phyloP scores from a whole-genome alignment of 2,329 filamentous ascomycete species.

The Fragosphaeria purpurea region DNA sequence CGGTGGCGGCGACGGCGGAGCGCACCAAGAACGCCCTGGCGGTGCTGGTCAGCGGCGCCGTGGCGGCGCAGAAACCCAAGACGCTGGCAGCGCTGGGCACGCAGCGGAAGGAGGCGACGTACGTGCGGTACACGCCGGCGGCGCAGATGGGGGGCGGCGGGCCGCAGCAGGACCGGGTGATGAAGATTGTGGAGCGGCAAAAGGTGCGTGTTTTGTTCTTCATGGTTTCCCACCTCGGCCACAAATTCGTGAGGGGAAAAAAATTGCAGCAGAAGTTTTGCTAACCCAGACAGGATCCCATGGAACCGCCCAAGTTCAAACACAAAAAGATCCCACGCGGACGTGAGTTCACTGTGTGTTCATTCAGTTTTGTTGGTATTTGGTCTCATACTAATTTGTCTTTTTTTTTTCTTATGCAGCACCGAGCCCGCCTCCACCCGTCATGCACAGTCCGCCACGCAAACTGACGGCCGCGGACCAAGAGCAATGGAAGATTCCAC shows the following conservation, averaged over 20 bases:
- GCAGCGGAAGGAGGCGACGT: conserved; percentile 76
- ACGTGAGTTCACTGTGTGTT: conserved; percentile 6
- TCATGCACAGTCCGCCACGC: conserved; percentile 88
- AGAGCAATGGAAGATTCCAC: conserved; percentile 83
- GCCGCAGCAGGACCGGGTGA: conserved; percentile 86
- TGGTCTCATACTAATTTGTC: neutral
- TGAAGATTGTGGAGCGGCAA: conserved; percentile 95
- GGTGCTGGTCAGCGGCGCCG: conserved; percentile 70
- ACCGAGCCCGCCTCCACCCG: conserved; percentile 81
- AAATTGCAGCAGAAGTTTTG: neutral
- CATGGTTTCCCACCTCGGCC: no score
- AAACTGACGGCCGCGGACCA: conserved; percentile 96
- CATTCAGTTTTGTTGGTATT: no score
- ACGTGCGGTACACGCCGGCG: conserved; percentile 88
- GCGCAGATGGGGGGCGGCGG: conserved; percentile 89
- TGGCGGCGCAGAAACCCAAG: conserved; percentile 91
- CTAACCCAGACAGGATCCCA: conserved; percentile 50
- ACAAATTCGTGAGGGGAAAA: neutral
- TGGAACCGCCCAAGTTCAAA: conserved; percentile 98
- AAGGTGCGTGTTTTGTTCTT: conserved; percentile 24
- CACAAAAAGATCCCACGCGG: conserved; percentile 89
- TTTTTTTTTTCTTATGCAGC: conserved; percentile 23
- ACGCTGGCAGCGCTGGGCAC: conserved; percentile 63
- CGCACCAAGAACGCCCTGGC: conserved; percentile 81
- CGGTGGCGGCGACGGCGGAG: conserved; percentile 75